Conservation (phyloP, 1,284 basidiomycete species). For the Leucoagaricus sp. region DNA sequence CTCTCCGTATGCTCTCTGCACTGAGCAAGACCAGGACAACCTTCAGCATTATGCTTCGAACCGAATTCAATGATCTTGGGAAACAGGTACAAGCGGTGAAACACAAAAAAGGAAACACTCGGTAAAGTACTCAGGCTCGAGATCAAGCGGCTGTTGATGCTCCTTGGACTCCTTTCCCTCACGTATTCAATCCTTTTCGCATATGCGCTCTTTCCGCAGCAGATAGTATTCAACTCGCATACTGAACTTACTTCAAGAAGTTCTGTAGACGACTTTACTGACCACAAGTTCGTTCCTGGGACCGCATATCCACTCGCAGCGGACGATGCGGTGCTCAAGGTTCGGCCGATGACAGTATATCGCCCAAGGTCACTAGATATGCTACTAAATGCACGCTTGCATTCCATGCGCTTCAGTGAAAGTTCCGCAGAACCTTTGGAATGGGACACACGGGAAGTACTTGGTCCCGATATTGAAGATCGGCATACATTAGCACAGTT, state of each 20-base stretch:
- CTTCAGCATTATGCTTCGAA: too few relatives aligned
- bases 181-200: conserved; percentile 2
- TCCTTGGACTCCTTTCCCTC: conserved; percentile 9
- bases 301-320: conserved; percentile 7
- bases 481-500: conserved; percentile 82
- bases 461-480: conserved; percentile 77
- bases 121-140: neutral
- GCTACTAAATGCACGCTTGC: conserved; percentile 51
- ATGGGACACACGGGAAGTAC: conserved; percentile 57
- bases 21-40: too few relatives aligned
- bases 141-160: conserved; percentile 1
- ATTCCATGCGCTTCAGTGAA: conserved; percentile 49
- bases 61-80: neutral
- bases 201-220: conserved; percentile 8
- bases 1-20: too few relatives aligned
- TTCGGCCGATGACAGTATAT: conserved; percentile 59
- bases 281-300: neutral
- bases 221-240: conserved; percentile 7
- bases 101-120: neutral
- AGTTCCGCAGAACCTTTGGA: conserved; percentile 45
- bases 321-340: conserved; percentile 38
- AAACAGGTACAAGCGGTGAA: neutral
- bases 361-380: conserved; percentile 55
- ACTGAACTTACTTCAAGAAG: neutral
- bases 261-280: neutral